Evolutionary conservation across 805 yeast species (phyloP).

Genomic region (Saturnispora ahearnii): DNA sequence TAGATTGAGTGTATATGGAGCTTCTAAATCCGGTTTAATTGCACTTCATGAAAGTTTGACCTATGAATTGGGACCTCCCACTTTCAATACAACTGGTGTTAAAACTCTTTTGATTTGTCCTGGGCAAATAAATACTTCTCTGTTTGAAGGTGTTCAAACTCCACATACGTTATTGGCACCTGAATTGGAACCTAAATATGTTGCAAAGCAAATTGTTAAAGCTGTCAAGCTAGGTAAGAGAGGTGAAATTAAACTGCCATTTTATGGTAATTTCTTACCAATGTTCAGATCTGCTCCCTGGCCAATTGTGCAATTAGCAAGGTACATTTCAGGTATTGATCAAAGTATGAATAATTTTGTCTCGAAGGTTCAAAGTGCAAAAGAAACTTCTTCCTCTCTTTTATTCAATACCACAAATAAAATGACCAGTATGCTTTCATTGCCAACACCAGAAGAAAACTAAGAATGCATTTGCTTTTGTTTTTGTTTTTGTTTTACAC

Average conservation of each 20-base stretch:
- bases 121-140: slow-evolving; percentile 69
- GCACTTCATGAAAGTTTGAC: slow-evolving; percentile 78
- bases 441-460: background rate
- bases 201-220: slow-evolving; percentile 49
- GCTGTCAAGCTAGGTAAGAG: slow-evolving; percentile 53
- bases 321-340: slow-evolving; percentile 66
- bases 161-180: slow-evolving; percentile 79
- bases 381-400: background rate
- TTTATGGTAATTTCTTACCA: slow-evolving; percentile 70
- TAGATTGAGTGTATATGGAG: slow-evolving; percentile 71
- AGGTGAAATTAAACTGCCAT: slow-evolving; percentile 65
- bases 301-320: slow-evolving; percentile 48
- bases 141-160: slow-evolving; percentile 67
- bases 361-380: slow-evolving; percentile 11
- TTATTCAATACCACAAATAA: slow-evolving; percentile 4
- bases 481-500: no score
- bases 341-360: slow-evolving; percentile 29
- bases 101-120: slow-evolving; percentile 75
- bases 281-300: slow-evolving; percentile 62
- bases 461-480: no score
- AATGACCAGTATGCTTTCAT: slow-evolving; percentile 2
- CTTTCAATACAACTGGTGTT: slow-evolving; percentile 40
- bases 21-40: slow-evolving; percentile 79
- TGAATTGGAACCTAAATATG: slow-evolving; percentile 56
- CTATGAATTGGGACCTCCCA: slow-evolving; percentile 53